phyloP scores from a whole-genome alignment of 768 basidiomycete genomes.

The Suillus ampliporus region DNA sequence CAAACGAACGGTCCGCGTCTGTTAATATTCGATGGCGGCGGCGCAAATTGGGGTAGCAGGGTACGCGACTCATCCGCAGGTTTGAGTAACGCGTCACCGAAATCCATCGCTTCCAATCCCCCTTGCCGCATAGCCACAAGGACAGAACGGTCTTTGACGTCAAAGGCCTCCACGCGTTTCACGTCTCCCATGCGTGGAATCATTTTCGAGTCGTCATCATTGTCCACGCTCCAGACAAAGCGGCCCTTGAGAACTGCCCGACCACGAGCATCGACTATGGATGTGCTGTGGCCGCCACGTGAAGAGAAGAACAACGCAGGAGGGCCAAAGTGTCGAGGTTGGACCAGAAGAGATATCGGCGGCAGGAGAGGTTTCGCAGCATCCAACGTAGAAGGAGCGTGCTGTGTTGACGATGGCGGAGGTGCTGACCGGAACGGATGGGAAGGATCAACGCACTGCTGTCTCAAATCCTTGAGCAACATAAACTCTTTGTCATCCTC shows the following conservation, averaged over 20 bases:
- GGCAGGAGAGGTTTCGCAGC: slow-evolving; percentile 60
- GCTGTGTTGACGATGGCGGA: slow-evolving; percentile 44
- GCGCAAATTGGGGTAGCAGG: slow-evolving; percentile 70
- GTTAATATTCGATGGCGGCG: slow-evolving; percentile 64
- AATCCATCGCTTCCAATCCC: slow-evolving; percentile 80
- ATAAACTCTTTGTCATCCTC: slow-evolving; percentile 76
- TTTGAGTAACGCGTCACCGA: slow-evolving; percentile 77
- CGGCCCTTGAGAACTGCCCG: slow-evolving; percentile 82
- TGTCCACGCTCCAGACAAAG: slow-evolving; percentile 79
- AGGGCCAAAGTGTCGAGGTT: slow-evolving; percentile 84
- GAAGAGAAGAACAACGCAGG: slow-evolving; percentile 88
- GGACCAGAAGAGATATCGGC: slow-evolving; percentile 78
- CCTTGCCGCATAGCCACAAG: slow-evolving; percentile 88
- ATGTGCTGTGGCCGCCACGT: slow-evolving; percentile 88
- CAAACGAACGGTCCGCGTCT: slow-evolving; percentile 79
- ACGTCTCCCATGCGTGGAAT: slow-evolving; percentile 73
- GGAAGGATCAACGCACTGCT: slow-evolving; percentile 82
- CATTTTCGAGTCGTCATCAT: slow-evolving; percentile 46
- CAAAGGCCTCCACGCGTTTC: slow-evolving; percentile 83
- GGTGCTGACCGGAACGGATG: slow-evolving; percentile 69
- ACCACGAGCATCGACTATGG: slow-evolving; percentile 87
- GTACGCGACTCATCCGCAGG: slow-evolving; percentile 84
- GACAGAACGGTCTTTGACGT: slow-evolving; percentile 74
- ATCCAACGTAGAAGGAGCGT: slow-evolving; percentile 36
- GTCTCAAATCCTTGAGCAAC: slow-evolving; percentile 73